Evolutionary conservation across 2,329 filamentous ascomycete genomes (phyloP).

Genomic region (Aspergillus eucalypticola): DNA sequence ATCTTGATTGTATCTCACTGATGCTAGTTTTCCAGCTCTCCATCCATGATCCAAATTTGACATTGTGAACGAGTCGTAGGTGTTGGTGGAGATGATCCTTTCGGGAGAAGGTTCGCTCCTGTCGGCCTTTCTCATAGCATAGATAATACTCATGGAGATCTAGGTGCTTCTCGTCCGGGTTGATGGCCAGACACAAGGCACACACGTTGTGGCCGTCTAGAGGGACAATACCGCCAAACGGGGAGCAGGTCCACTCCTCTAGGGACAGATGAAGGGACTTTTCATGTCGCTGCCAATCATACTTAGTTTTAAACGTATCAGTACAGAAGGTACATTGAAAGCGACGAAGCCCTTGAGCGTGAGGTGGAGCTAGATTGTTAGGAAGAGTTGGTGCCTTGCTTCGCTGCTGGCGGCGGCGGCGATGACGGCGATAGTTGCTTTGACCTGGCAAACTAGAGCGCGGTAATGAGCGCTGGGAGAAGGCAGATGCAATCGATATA

Average conservation of each 20-base stretch:
- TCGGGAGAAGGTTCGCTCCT: slow-evolving; percentile 58
- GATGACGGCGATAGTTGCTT: slow-evolving; percentile 42
- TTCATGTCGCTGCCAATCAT: slow-evolving; percentile 52
- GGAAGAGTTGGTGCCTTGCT: not conserved
- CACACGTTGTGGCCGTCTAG: slow-evolving; percentile 22
- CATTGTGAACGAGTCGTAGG: slow-evolving; percentile 54
- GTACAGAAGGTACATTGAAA: slow-evolving; percentile 51
- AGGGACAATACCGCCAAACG: slow-evolving; percentile 48
- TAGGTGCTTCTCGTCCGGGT: slow-evolving; percentile 52
- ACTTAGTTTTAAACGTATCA: slow-evolving; percentile 48
- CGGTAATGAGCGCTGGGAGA: not conserved
- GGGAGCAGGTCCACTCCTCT: slow-evolving; percentile 55
- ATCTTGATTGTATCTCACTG: slow-evolving; percentile 48
- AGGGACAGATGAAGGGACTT: slow-evolving; percentile 50
- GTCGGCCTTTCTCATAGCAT: slow-evolving; percentile 55
- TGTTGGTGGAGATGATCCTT: slow-evolving; percentile 62
- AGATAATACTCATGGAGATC: slow-evolving; percentile 53
- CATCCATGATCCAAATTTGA: slow-evolving; percentile 53
- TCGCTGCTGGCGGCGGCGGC: slow-evolving; percentile 32
- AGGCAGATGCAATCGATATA: not conserved
- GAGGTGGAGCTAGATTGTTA: not conserved
- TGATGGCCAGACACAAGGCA: slow-evolving; percentile 53
- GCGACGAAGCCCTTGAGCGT: slow-evolving; percentile 33
- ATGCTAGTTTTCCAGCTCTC: slow-evolving; percentile 56
- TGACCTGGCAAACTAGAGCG: not conserved